Base-by-base conservation (phyloP, 2,329 filamentous ascomycete species). In the Nigrospora sphaerica region DNA sequence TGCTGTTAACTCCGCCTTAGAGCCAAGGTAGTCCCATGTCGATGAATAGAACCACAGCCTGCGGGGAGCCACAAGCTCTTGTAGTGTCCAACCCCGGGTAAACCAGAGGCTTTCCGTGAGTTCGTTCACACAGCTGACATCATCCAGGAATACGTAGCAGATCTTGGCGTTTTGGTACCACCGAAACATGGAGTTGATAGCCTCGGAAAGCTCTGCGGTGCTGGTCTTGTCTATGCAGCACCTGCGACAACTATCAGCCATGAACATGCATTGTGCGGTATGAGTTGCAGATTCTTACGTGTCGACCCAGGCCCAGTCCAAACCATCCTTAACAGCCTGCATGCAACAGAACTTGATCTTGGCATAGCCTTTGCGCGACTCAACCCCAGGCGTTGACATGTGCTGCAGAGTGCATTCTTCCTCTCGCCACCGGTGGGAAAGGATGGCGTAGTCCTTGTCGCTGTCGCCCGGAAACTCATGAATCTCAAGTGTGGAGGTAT, bases 321-420 rank as follows among this genome's bases (percentile, higher is more conserved):
- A 46, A 7, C 48, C 48, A 12, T 52, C 46, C 13, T 33, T 46
- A 31, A 42, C 40, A 2, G 48, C 52, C 4, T 46, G 49, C 14
- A 49, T 42, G 23, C 50, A 52, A 38, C 44, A 49, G 12, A n/a
- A 19, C 19, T 40, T 35, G 16, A 54, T 35, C 42, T 54, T 52
- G 9, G 41, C 47, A 45, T 46, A 51, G 12, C 49, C 47, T 34
- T 52, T 45, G 7, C 39, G 51, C 39, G 19, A 23, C 19, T 23
- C 7, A 23, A 23, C 47, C 47, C 39, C 33, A 49, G 14, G 47
- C 42, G 28, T 42, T 46, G 46, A 47, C 42, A 4, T 51, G 39
- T 45, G 49, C 44, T 53, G 45, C 32, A 49, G 51, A 7, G 49
- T 53, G 33, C 49, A 48, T 39, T 53, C 47, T 17, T 49, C 49